These are phyloP conservation scores for Globomyces sp. DNA, from an alignment of 371 early-diverging fungal genomes.

Conservation along the genomic window DNA sequence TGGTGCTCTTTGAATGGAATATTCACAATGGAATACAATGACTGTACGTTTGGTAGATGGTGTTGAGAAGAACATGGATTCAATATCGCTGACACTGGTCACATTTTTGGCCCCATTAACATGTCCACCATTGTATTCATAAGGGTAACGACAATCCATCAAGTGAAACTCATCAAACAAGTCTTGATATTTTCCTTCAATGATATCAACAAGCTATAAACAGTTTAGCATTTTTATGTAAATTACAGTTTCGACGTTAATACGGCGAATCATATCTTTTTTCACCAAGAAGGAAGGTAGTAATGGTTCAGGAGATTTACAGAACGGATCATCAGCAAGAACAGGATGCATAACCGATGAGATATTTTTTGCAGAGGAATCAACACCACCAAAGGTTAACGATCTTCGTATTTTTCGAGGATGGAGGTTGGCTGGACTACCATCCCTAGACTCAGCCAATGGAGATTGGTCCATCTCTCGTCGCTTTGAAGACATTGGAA, in stretches of 20 bases:
- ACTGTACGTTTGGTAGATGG: conserved; percentile 44
- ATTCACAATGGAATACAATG: conserved; percentile 92
- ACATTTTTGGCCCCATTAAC: conserved; percentile 73
- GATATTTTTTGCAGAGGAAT: conserved; percentile 4
- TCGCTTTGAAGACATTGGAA: no score
- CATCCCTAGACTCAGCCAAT: no score
- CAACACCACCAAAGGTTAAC: conserved; percentile 16
- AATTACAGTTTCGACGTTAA: conserved; percentile 27
- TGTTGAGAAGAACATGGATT: conserved; percentile 30
- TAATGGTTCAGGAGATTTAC: not conserved
- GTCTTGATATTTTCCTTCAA: conserved; percentile 36
- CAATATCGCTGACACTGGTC: conserved; percentile 51
- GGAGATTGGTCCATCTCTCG: no score
- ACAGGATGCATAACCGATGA: not conserved
- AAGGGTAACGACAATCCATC: conserved; percentile 85
- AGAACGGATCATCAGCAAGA: conserved; percentile 10
- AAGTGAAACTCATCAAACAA: conserved; percentile 49
- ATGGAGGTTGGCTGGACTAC: not conserved
- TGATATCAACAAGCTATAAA: conserved; percentile 18
- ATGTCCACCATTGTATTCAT: conserved; percentile 90
- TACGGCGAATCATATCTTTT: conserved; percentile 30
- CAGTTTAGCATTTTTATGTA: not conserved
- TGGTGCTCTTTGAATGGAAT: conserved; percentile 80
- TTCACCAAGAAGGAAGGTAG: conserved; percentile 1
- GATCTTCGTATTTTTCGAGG: conserved; percentile 23